Conservation (phyloP, 1,139 yeast genomes). For the Suhomyces maxii region DNA sequence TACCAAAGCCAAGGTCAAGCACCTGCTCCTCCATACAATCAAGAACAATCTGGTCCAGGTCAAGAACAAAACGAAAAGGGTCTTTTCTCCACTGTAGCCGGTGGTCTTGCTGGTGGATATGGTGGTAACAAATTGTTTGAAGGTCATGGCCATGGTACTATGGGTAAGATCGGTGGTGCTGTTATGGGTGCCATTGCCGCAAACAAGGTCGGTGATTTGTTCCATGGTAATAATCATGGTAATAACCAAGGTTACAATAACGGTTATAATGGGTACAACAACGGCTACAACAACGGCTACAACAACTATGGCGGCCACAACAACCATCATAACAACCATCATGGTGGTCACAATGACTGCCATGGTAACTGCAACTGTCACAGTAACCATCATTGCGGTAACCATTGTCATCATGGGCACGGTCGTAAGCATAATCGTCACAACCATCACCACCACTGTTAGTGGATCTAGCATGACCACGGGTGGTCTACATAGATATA, state of each 20-base stretch:
- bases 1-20: neutral
- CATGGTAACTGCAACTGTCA: too few species aligned
- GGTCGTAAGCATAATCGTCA: neutral
- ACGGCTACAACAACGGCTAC: neutral
- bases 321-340: neutral
- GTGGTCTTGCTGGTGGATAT: slow-evolving; percentile 61
- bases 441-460: too few species aligned
- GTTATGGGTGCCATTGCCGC: slow-evolving; percentile 24
- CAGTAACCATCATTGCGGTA: neutral
- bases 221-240: slow-evolving; percentile 5
- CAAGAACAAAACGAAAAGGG: slow-evolving; percentile 37
- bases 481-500: neutral
- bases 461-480: neutral
- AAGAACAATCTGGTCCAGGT: neutral
- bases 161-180: slow-evolving; percentile 25
- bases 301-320: neutral
- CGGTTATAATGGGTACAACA: neutral
- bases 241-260: slow-evolving; percentile 1
- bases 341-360: neutral
- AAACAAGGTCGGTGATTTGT: slow-evolving; percentile 19
- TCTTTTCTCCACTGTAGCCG: slow-evolving; percentile 51
- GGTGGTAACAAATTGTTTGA: slow-evolving; percentile 24
- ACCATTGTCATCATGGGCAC: neutral
- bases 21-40: neutral
- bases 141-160: slow-evolving; percentile 17